Evolutionary conservation across 148 eudicot species (phyloP), one percentile per base, ranked within the genome.

Genomic region (Chenopodium formosanum): DNA sequence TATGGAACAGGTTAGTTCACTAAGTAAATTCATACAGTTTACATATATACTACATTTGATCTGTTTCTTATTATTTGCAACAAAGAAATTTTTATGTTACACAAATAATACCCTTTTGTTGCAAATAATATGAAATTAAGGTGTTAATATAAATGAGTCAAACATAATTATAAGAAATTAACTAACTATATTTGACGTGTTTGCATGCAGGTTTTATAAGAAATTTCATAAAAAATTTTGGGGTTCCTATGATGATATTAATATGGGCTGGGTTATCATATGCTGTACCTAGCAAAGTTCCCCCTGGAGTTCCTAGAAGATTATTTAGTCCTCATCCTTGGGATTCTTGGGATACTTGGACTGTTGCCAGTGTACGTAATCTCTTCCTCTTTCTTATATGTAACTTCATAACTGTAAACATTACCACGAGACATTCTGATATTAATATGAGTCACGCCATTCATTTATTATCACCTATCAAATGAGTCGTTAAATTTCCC

Each of bases 251-350:
- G 66, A 80, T 90, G 93, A 86, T 92, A 23, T 40, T 94, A 56
- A 23, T 86, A 25, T 94, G 98, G 98, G 87, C 94, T 56, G 89
- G 85, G 37, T 1, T 94, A 17, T 94, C 98, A 10, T 94, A 76
- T 69, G 73, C 75, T 29, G 82, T 89, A 52, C 96, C 96, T 0
- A 44, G 81, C 6, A 80, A 82, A 72, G 79, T 88, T 81, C 94
- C 94, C 56, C n/a, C 85, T 46, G 94, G 89, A 70, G 90, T 94
- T 83, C 98, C 98, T 34, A 88, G 98, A 82, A 89, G 94, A 80
- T 90, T 94, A 27, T 79, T 83, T 66, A 86, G 92, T 79, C 94
- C 96, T 76, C 89, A 87, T 66, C 98, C 98, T 74, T 94, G 98
- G 98, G 89, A 92, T 47, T 86, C 94, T 32, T 76, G 86, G 71